Evolutionary conservation across 192 early-diverging fungal genomes (phyloP).

Genomic region (Backusella sp.): DNA sequence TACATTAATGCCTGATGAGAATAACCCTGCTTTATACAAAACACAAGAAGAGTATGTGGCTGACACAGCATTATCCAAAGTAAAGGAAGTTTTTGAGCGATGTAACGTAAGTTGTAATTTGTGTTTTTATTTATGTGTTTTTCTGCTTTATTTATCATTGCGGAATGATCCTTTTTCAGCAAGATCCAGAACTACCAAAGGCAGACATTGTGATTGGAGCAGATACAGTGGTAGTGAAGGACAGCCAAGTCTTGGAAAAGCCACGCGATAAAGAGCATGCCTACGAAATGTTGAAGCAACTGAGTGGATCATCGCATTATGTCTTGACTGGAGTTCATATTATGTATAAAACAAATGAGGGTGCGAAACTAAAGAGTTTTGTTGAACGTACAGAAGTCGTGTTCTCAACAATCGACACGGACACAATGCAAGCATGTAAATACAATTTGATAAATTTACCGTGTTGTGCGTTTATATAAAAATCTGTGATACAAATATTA

Average conservation of each 20-base stretch:
- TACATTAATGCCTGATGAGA: slow-evolving; percentile 76
- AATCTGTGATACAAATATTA: slow-evolving; percentile 30
- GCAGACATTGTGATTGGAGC: slow-evolving; percentile 72
- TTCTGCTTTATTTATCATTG: neutral
- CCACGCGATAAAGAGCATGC: slow-evolving; percentile 62
- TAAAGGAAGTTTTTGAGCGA: slow-evolving; percentile 62
- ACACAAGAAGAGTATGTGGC: slow-evolving; percentile 66
- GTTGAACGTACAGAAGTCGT: slow-evolving; percentile 68
- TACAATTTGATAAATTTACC: neutral
- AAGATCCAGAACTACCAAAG: slow-evolving; percentile 19
- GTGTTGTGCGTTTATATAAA: slow-evolving; percentile 17
- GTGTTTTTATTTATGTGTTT: neutral
- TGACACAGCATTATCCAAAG: slow-evolving; percentile 70
- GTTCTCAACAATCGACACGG: slow-evolving; percentile 60
- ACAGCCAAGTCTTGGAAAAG: slow-evolving; percentile 80
- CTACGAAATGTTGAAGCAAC: slow-evolving; percentile 52
- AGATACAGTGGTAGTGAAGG: slow-evolving; percentile 78
- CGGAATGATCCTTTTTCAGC: neutral
- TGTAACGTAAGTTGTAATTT: slow-evolving; percentile 10
- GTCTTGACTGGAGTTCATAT: slow-evolving; percentile 77
- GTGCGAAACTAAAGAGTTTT: slow-evolving; percentile 32
- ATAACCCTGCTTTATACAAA: slow-evolving; percentile 64
- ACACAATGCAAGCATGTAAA: slow-evolving; percentile 60
- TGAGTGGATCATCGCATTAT: slow-evolving; percentile 63
- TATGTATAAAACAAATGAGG: slow-evolving; percentile 34